Conservation (phyloP, 1,284 basidiomycete genomes). For the Spongispora temasekensis region DNA sequence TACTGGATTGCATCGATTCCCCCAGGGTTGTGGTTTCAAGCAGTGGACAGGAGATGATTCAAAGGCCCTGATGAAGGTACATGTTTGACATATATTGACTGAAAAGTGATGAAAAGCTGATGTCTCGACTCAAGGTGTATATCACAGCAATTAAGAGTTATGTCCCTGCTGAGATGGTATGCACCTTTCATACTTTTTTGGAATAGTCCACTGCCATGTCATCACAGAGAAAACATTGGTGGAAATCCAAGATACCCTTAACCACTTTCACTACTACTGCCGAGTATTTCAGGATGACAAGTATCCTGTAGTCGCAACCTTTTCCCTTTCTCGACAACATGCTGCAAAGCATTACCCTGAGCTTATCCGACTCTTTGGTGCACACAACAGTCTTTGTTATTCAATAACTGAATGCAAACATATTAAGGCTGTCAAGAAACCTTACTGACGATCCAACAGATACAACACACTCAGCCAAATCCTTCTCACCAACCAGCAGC, state of each 20-base stretch:
- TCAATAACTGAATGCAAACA: not conserved
- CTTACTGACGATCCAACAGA: not conserved
- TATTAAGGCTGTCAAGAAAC: not conserved
- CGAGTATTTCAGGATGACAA: not conserved
- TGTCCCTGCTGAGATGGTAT: not conserved
- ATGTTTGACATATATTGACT: too few relatives aligned
- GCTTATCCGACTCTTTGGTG: not conserved
- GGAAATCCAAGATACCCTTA: not conserved
- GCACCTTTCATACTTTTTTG: not conserved
- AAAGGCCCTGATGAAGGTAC: slow-evolving; percentile 3
- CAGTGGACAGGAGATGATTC: slow-evolving; percentile 4
- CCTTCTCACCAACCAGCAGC: slow-evolving; percentile 9
- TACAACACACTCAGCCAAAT: not conserved
- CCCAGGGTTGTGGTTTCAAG: slow-evolving; percentile 4
- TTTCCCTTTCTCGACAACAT: not conserved
- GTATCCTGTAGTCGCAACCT: not conserved
- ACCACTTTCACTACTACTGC: not conserved
- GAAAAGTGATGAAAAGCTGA: not conserved
- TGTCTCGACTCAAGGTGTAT: not conserved
- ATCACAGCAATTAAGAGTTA: slow-evolving; percentile 1
- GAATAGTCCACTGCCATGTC: not conserved
- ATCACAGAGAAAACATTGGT: not conserved
- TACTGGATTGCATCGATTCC: not conserved
- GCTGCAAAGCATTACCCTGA: not conserved
- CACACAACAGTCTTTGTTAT: not conserved